Percentiles rank a stretch among this genome's conserved stretches.
phyloP scores from a whole-genome alignment of 2,329 filamentous ascomycete species.

The Lasiodiplodia sp. region DNA sequence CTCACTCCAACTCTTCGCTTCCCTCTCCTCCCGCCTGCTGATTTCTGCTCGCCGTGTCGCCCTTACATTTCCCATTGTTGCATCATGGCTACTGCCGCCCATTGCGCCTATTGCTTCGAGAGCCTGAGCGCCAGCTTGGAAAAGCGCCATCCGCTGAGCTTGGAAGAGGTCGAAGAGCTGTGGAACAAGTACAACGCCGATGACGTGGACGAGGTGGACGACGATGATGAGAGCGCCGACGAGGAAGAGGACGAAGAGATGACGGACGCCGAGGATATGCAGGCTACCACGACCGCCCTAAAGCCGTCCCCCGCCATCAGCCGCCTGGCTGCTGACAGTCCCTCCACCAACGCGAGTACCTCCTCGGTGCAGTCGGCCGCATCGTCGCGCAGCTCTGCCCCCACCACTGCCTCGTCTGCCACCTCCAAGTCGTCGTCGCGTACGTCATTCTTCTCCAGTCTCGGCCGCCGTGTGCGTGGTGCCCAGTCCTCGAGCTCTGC shows the following conservation, averaged over 20 bases:
- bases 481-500: constrained; percentile 41
- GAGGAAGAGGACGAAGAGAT: constrained; percentile 42
- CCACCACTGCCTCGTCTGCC: constrained; percentile 54
- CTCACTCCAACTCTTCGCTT: neutral
- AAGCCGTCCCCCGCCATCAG: constrained; percentile 53
- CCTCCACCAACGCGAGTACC: constrained; percentile 52
- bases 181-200: constrained; percentile 63
- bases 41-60: neutral
- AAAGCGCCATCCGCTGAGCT: constrained; percentile 69
- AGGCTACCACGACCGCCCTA: constrained; percentile 33
- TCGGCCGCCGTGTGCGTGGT: constrained; percentile 37
- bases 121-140: constrained; percentile 78
- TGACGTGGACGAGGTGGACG: constrained; percentile 40
- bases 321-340: constrained; percentile 51
- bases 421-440: constrained; percentile 45
- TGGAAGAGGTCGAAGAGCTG: constrained; percentile 73
- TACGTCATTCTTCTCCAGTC: constrained; percentile 45
- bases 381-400: constrained; percentile 41
- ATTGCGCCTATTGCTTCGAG: constrained; percentile 96
- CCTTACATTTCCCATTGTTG: neutral
- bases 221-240: constrained; percentile 42
- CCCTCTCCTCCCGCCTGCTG: neutral
- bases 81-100: constrained; percentile 80
- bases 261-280: constrained; percentile 36
- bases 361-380: constrained; percentile 46